Evolutionary conservation across 805 yeast species (phyloP), one percentile per base, ranked within the genome.

Genomic region (Saccharomycopsis sp.): DNA sequence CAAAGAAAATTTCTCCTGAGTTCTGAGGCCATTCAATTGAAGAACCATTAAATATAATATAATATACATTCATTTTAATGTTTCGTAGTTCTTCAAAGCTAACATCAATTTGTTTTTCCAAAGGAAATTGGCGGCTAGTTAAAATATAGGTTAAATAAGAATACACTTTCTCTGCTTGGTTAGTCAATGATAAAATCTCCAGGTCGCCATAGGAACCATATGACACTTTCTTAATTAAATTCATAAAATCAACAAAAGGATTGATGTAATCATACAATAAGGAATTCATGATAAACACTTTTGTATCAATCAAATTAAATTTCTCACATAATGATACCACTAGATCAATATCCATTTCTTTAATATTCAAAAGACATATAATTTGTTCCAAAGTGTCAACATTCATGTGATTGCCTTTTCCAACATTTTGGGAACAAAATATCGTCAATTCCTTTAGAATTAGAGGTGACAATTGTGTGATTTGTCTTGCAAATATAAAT

Each of bases 91-190:
- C 57, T n/a, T 60, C 61, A 4, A 57, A 52, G 3, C 52, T 56
- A 6, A 57, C 60, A 3, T 59, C 64, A 19, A 81, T 66, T 16
- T 60, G 59, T 23, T 65, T 61, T 37, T 83, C 84, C 1, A 83
- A 78, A 0, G 97, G 97, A 58, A 80, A 90, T 47, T 80, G 82
- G 44, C 93, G 67, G 0, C 95, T 94, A 0, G 90, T 81, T 22
- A 86, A 64, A 8, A 79, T 64, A 54, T 77, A 83, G 0, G 87
- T 72, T 48, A 89, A 58, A 56, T 83, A 90, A 0, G 79, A 71
- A 53, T 65, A 81, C 2, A 77, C 64, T 50, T 67, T 68, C 11
- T 40, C 46, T 4, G 39, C 40, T 5, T 50, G 44, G 20, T 42
- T 44, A 29, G 13, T 38, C 21, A n/a, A 17, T 27, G 20, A 21